Evolutionary conservation across 345 rosid species (phyloP).

Genomic region (Salix udensis): DNA sequence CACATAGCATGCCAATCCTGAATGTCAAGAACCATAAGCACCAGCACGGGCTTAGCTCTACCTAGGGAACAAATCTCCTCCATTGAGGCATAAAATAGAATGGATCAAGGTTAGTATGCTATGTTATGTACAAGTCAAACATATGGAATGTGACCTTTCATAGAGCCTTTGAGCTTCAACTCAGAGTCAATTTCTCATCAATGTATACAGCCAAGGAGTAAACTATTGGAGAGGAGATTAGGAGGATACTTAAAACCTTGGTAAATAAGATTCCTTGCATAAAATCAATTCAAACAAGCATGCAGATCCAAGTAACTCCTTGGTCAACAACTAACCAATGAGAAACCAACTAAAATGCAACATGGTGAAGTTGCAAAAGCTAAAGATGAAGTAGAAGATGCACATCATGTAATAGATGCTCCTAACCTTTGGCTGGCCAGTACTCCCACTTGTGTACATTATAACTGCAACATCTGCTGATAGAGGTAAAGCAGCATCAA

Average conservation of each 20-base stretch:
- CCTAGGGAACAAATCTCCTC: not conserved
- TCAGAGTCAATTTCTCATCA: not conserved
- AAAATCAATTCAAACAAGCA: not conserved
- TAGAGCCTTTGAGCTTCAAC: not conserved
- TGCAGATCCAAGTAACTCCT: not conserved
- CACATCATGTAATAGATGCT: slow-evolving; percentile 3
- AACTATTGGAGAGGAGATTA: not conserved
- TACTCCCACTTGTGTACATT: slow-evolving; percentile 99
- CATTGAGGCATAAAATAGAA: not conserved
- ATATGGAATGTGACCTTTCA: not conserved
- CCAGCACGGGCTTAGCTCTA: not conserved
- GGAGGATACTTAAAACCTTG: not conserved
- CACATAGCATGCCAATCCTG: not conserved
- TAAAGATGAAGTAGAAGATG: not conserved
- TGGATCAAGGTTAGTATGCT: not conserved
- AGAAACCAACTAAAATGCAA: not conserved
- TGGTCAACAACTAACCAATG: not conserved
- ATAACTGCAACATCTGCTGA: slow-evolving; percentile 85
- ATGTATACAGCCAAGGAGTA: not conserved
- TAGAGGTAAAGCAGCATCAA: slow-evolving; percentile 65
- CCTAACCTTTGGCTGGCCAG: slow-evolving; percentile 94
- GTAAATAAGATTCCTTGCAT: not conserved
- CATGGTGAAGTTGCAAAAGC: slow-evolving; percentile 1
- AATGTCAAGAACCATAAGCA: not conserved
- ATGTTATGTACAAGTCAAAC: not conserved